Conservation (phyloP, 345 rosid genomes). For the Orychophragmus violaceus region DNA sequence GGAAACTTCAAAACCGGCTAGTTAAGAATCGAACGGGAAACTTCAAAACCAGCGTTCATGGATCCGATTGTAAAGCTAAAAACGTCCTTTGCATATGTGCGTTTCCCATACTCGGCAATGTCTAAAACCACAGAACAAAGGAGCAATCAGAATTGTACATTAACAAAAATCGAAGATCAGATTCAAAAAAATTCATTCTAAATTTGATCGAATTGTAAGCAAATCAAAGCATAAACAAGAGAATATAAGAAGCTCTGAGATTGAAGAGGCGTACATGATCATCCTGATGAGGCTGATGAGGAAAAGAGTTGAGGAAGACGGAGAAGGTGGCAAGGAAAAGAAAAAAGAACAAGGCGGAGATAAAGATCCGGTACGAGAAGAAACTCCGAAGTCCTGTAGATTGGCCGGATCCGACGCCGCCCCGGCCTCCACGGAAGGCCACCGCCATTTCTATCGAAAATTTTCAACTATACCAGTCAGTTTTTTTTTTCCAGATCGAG, state of each 20-base stretch:
- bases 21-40: too few relatives aligned
- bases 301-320: slow-evolving; percentile 56
- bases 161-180: not conserved
- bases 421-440: slow-evolving; percentile 70
- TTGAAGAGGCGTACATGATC: slow-evolving; percentile 41
- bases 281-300: slow-evolving; percentile 31
- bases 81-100: slow-evolving; percentile 63
- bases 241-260: not conserved
- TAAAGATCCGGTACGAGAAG: too few relatives aligned
- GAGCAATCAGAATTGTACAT: not conserved
- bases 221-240: not conserved
- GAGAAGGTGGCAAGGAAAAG: slow-evolving; percentile 80
- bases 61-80: slow-evolving; percentile 75
- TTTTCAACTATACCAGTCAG: slow-evolving; percentile 1
- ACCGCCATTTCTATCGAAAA: slow-evolving; percentile 50
- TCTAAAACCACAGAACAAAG: slow-evolving; percentile 31
- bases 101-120: slow-evolving; percentile 47
- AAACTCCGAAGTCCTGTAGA: too few relatives aligned
- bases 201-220: not conserved
- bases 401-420: too few relatives aligned
- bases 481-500: slow-evolving; percentile 8
- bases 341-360: too few relatives aligned
- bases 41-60: slow-evolving; percentile 67
- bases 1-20: too few relatives aligned
- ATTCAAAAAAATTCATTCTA: slow-evolving; percentile 2